These are phyloP conservation scores for Calendula officinalis DNA, from an alignment of 129 eudicot genomes.

Conservation along the genomic window DNA sequence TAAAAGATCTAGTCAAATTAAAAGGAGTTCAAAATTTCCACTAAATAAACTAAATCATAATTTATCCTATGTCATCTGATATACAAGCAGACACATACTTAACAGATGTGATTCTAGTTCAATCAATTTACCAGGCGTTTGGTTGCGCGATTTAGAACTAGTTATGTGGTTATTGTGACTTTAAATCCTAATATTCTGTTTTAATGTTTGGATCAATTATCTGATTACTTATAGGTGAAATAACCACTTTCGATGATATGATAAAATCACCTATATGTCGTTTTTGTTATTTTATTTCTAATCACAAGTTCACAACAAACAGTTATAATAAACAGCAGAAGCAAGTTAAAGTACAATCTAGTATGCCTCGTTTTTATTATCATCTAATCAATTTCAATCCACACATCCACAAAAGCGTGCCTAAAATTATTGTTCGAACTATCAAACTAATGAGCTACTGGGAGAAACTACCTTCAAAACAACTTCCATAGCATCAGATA, in stretches of 20 bases:
- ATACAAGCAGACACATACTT: slow-evolving; percentile 1
- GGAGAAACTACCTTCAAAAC: slow-evolving; percentile 67
- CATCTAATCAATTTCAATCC: background rate
- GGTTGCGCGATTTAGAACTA: too few species aligned
- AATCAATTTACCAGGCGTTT: too few species aligned
- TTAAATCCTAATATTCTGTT: background rate
- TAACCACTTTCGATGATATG: background rate
- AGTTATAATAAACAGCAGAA: background rate
- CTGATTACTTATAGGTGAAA: background rate
- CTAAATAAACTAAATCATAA: background rate
- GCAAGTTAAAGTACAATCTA: background rate
- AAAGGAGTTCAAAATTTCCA: background rate
- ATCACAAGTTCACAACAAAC: slow-evolving; percentile 1
- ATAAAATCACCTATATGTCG: background rate
- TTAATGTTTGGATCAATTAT: background rate
- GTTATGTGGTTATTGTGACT: too few species aligned
- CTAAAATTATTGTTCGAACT: background rate
- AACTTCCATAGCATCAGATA: slow-evolving; percentile 96
- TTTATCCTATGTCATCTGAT: background rate
- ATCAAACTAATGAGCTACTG: background rate
- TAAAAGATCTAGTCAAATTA: slow-evolving; percentile 1
- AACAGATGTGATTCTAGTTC: too few species aligned
- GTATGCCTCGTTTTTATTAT: background rate
- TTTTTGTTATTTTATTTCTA: background rate
- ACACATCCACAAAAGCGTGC: background rate